Base-by-base conservation (phyloP, 2,329 filamentous ascomycete species). In the Aureobasidium sp. region DNA sequence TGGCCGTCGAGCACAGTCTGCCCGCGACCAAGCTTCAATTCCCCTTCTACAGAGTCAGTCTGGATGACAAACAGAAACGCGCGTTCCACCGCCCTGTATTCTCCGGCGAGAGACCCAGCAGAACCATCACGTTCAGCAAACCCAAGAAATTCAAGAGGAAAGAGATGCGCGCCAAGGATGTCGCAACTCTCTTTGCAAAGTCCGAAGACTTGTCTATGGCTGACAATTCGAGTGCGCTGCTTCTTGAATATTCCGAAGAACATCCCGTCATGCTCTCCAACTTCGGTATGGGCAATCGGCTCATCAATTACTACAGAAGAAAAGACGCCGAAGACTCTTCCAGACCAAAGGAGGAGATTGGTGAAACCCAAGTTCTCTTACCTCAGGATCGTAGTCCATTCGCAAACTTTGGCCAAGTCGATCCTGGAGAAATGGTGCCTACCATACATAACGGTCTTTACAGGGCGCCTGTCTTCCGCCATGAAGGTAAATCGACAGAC, bases 331-430 rank as follows among this genome's bases (percentile, higher is more conserved):
- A 95, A 49, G 90, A 94, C 64, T 84, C 86, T 53, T 82, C 84
- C 58, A 83, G 90, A 1, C 89, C 90, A 1, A 95, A 91, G 77
- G 74, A 82, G 63, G 91, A 96, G 4, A 83, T 99, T 64, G 94
- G 94, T 63, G 94, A 99, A 75, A 89, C 90, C 2, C 87, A 89
- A 52, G 87, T 96, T 15, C 81, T 99, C 37, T 81, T 97, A 36
- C 91, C 91, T 1, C 92, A 99, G 72, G 94, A 99, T 74, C 90
- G 93, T 70, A 97, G 93, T 49, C 94, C 94, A 0, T 99, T 99
- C 73, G 90, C 91, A 39, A 89, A 95, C 57, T 99, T 99, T 70
- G 94, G 94, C 29, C 89, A 91, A 39, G 91, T 99, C 29, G 89
- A 96, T 65, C 86, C 91, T 2, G 94, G 94, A 25, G 90, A 97